phyloP scores from a whole-genome alignment of 106 monocot genomes.

The Vanilla planifolia region DNA sequence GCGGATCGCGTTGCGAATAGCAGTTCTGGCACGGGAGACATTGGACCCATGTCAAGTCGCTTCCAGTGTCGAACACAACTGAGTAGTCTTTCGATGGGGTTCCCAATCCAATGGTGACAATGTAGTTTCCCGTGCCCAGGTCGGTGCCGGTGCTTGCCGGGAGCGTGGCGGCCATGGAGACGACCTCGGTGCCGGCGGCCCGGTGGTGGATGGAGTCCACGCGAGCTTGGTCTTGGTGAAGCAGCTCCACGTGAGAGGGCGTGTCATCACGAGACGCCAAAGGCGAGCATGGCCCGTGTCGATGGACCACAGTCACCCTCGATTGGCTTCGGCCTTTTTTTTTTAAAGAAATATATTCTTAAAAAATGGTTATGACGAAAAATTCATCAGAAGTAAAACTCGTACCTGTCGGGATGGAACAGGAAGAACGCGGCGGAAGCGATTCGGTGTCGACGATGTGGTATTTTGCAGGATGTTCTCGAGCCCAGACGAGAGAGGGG shows the following conservation, averaged over 20 bases:
- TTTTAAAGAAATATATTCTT: no score
- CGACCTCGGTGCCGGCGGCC: background rate
- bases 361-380: no score
- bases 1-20: slow-evolving; percentile 12
- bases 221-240: slow-evolving; percentile 11
- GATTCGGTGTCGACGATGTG: background rate
- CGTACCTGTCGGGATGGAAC: background rate
- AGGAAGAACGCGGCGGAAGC: background rate
- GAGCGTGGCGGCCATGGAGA: background rate
- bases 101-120: slow-evolving; percentile 11
- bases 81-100: slow-evolving; percentile 5
- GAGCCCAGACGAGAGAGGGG: background rate
- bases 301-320: slow-evolving; percentile 7
- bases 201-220: slow-evolving; percentile 7
- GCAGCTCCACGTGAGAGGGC: slow-evolving; percentile 10
- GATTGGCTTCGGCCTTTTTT: background rate
- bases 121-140: slow-evolving; percentile 9
- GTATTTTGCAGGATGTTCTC: background rate
- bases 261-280: background rate
- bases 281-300: slow-evolving; percentile 13
- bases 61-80: slow-evolving; percentile 20
- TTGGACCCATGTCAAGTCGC: slow-evolving; percentile 24
- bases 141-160: slow-evolving; percentile 3
- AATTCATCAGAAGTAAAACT: no score
- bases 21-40: slow-evolving; percentile 10